These are phyloP conservation scores for Fusarium decemcellulare DNA, from an alignment of 2,329 filamentous ascomycete species.

Conservation along the genomic window DNA sequence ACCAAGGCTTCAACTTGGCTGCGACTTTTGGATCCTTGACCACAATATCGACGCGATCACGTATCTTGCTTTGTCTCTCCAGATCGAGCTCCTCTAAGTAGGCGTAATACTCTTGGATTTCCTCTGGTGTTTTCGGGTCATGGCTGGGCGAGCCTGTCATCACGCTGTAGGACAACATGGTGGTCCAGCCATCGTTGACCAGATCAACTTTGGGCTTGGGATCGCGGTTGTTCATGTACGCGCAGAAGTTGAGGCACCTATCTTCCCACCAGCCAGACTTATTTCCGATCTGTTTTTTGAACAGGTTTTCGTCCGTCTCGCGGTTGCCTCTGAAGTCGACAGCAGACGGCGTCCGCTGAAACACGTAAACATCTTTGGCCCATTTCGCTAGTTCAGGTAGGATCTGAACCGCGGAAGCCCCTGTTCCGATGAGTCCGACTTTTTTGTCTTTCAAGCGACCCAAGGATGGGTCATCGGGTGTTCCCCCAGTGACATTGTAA, in stretches of 20 bases:
- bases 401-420: conserved; percentile 62
- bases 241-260: conserved; percentile 34
- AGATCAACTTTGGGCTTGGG: conserved; percentile 54
- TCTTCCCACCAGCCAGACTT: conserved; percentile 61
- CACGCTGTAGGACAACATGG: not conserved
- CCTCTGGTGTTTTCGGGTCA: not conserved
- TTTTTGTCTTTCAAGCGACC: conserved; percentile 61
- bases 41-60: not conserved
- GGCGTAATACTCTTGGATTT: too few relatives aligned
- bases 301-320: conserved; percentile 57
- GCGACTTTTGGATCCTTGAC: conserved; percentile 67
- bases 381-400: conserved; percentile 61
- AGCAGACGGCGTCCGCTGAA: conserved; percentile 67
- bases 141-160: not conserved
- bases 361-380: conserved; percentile 66
- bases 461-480: conserved; percentile 54
- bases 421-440: conserved; percentile 66
- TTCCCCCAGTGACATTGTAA: conserved; percentile 59
- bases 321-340: conserved; percentile 56
- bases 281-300: conserved; percentile 47
- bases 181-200: conserved; percentile 63
- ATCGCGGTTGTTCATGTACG: conserved; percentile 57
- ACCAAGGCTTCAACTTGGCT: conserved; percentile 70
- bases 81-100: not conserved
- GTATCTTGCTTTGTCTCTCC: not conserved